Percentiles rank a stretch among this genome's conserved stretches.
These are phyloP conservation scores for Penicillium brasilianum DNA, from an alignment of 2,329 filamentous ascomycete species.

Conservation along the genomic window DNA sequence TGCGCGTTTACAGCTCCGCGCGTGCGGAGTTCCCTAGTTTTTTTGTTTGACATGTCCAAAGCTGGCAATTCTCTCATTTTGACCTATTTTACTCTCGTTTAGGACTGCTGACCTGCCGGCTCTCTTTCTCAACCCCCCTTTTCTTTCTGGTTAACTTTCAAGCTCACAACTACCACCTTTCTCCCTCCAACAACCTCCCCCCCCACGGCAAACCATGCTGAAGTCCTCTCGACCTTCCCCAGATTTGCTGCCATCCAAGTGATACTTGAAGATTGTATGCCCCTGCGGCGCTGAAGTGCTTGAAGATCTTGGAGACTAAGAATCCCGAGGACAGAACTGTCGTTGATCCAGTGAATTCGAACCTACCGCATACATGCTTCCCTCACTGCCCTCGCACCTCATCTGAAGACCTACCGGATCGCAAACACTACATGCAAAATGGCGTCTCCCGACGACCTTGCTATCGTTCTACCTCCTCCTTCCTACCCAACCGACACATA, in stretches of 20 bases:
- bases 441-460: slow-evolving; percentile 11
- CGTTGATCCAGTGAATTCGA: not conserved
- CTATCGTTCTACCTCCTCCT: slow-evolving; percentile 29
- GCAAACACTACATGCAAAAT: not conserved
- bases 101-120: not conserved
- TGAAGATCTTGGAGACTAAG: not conserved
- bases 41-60: not conserved
- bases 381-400: not conserved
- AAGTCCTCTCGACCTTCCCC: slow-evolving; percentile 7
- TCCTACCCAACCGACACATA: slow-evolving; percentile 18
- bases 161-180: not conserved
- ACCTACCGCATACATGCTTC: not conserved
- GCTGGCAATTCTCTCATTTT: not conserved
- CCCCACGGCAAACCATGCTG: slow-evolving; percentile 2
- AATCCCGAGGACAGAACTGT: not conserved
- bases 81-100: not conserved
- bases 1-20: slow-evolving; percentile 1
- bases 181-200: not conserved
- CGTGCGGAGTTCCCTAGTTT: slow-evolving; percentile 4
- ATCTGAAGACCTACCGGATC: not conserved
- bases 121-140: not conserved
- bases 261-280: not conserved
- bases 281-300: not conserved
- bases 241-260: not conserved
- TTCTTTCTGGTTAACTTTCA: too few species aligned